Conservation (phyloP, 1,284 basidiomycete species). For the Boletus semigastroideus region DNA sequence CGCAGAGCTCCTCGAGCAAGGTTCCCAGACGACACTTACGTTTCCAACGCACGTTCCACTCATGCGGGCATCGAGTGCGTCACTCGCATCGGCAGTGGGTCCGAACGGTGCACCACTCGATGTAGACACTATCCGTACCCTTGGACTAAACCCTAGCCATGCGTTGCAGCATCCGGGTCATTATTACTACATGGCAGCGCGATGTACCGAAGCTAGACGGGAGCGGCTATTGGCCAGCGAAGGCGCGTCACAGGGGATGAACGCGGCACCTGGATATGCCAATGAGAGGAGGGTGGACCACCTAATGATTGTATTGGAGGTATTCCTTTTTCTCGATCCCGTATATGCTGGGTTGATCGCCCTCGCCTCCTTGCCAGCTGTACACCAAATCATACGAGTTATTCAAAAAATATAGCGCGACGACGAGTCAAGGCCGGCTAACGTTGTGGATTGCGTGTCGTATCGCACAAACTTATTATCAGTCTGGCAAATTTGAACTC, state of each 20-base stretch:
- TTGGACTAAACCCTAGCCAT: constrained; percentile 68
- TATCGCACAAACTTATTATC: constrained; percentile 82
- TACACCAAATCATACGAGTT: constrained; percentile 90
- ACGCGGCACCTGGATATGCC: constrained; percentile 58
- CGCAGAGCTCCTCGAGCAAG: constrained; percentile 85
- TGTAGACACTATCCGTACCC: constrained; percentile 48
- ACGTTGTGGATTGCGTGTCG: constrained; percentile 84
- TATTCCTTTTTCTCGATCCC: constrained; percentile 23
- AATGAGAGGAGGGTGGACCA: constrained; percentile 93
- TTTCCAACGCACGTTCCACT: constrained; percentile 59
- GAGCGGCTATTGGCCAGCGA: constrained; percentile 65
- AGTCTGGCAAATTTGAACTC: constrained; percentile 77
- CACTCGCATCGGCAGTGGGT: constrained; percentile 3
- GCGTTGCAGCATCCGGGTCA: constrained; percentile 86
- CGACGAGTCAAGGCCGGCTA: constrained; percentile 59
- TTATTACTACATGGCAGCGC: constrained; percentile 87
- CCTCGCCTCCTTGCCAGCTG: constrained; percentile 47
- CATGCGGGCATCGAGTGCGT: constrained; percentile 31
- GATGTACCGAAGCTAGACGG: constrained; percentile 75
- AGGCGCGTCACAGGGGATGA: constrained; percentile 22
- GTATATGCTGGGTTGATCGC: background rate
- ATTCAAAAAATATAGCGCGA: constrained; percentile 72
- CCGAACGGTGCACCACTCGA: constrained; percentile 40
- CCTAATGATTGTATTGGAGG: constrained; percentile 77
- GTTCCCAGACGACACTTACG: constrained; percentile 63